These are phyloP conservation scores for Magnaporthales sp. DNA, from an alignment of 2,329 filamentous ascomycete species.

Conservation along the genomic window DNA sequence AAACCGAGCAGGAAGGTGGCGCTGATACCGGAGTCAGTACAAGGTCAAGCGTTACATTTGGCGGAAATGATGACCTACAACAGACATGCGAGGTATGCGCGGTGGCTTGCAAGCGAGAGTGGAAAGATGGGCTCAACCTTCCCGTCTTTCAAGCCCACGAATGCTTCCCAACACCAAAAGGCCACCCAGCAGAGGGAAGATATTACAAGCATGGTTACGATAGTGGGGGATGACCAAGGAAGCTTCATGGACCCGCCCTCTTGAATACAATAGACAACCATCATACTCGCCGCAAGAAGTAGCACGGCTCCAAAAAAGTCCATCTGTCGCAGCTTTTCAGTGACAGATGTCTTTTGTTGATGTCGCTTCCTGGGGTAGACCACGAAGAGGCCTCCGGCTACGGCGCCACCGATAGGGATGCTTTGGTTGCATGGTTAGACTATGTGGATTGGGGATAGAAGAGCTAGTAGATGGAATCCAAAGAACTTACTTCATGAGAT, in stretches of 20 bases:
- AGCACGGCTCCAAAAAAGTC: conserved; percentile 20
- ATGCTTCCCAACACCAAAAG: conserved; percentile 42
- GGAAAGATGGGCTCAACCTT: conserved; percentile 48
- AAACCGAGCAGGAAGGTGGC: conserved; percentile 49
- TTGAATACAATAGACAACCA: conserved; percentile 48
- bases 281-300: conserved; percentile 40
- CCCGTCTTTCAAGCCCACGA: conserved; percentile 27
- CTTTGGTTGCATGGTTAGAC: conserved; percentile 19
- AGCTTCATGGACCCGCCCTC: conserved; percentile 44
- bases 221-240: conserved; percentile 41
- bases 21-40: conserved; percentile 20
- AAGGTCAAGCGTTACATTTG: neutral
- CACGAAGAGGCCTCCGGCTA: conserved; percentile 35
- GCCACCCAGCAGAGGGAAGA: conserved; percentile 37
- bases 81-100: conserved; percentile 42
- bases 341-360: neutral
- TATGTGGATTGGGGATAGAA: neutral
- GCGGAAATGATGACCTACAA: conserved; percentile 24
- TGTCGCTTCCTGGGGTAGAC: conserved; percentile 15
- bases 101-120: conserved; percentile 33
- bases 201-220: conserved; percentile 38
- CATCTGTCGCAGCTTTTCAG: conserved; percentile 8
- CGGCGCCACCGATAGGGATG: conserved; percentile 38
- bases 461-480: no score
- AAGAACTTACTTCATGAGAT: conserved; percentile 49